Base-by-base conservation (phyloP, 257 asterid species). In the Knoxia roxburghii region DNA sequence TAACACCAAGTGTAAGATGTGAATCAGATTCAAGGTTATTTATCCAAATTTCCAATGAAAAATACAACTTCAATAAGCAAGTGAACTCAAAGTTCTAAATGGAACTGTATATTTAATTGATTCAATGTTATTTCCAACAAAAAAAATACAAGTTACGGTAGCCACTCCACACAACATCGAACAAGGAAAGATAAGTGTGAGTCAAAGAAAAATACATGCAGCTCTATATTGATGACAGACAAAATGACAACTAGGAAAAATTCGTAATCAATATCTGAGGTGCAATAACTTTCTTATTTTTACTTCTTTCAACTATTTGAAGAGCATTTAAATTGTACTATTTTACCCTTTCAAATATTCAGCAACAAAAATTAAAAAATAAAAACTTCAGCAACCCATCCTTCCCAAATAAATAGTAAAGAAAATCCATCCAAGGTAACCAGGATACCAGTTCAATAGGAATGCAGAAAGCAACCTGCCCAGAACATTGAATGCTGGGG, bases 281-380 rank as follows among this genome's bases (percentile, higher is more conserved):
- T 30, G 29, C 30, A 43, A 26, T 27, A 12, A 30, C 17, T 56
- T 7, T 20, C 24, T 41, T 40, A 40, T 29, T 56, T 12, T 1
- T 45, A 27, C 6, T 23, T 18, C 33, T 20, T 33, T 26, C 29
- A 37, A 67, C 5, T 32, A 53, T 26, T 15, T 21, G 49, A 54
- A 56, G 33, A 41, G 56, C 62, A 45, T 64, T 32, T 11, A 6
- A 73, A 51, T 37, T 54, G 51, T 53, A 29, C 46, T 33, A n/a
- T n/a, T n/a, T n/a, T n/a, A n/a, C 40, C 45, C 5, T 55, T 68
- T 29, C 49, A 29, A 68, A 18, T 39, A 12, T 40, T 55, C 5
- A 41, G 26, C 26, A 59, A 53, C 39, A 27, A n/a, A n/a, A n/a
- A n/a, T n/a, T n/a, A n/a, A n/a, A n/a, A n/a, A n/a, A n/a, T n/a